Base-by-base conservation (phyloP, 257 asterid species). In the Dorcoceras hygrometricum region DNA sequence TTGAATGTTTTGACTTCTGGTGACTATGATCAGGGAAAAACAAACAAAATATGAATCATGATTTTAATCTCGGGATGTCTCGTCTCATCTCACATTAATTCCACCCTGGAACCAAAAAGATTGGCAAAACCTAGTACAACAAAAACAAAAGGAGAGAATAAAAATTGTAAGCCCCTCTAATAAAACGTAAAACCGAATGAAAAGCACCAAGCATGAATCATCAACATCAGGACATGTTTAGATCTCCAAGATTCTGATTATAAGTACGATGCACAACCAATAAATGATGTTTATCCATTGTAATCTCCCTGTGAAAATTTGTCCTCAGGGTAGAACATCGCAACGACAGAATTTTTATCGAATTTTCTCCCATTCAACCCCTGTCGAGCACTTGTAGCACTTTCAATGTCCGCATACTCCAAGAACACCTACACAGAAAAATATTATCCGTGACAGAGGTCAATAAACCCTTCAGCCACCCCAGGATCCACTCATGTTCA, bases 361-460 rank as follows among this genome's bases (percentile, higher is more conserved):
- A 94, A 94, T 81, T 83, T 90, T 66, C 97, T 87, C 57, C 99
- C 99, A 43, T 88, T 81, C 70, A 94, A 67, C 23, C 88, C 93
- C 75, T 73, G 84, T 31, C 95, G 82, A 71, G 99, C 97, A 77
- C 85, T 94, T n/a, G 78, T 63, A 34, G 96, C 77, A 65, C 97
- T 75, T 10, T 90, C 97, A 9, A 79, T 71, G 73, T 93, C 98
- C 0, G 78, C 83, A 48, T 86, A 93, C 83, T 89, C 95, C 79
- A 89, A 75, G 77, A 87, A 91, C 19, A 91, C 98, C 96, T 89
- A 50, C 55, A 64, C 59, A 34, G 58, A 32, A 26, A 31, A 23
- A 43, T 12, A 43, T 43, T 43, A 43, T 0, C 19, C 19, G 0
- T 43, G 51, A 43, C 51, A 14, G 51, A 43, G 51, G 51, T 12